A percentile compares a stretch with the other conserved stretches of the same genome.
phyloP scores from a whole-genome alignment of 2,329 filamentous ascomycete species.

The Blumeria hordei region DNA sequence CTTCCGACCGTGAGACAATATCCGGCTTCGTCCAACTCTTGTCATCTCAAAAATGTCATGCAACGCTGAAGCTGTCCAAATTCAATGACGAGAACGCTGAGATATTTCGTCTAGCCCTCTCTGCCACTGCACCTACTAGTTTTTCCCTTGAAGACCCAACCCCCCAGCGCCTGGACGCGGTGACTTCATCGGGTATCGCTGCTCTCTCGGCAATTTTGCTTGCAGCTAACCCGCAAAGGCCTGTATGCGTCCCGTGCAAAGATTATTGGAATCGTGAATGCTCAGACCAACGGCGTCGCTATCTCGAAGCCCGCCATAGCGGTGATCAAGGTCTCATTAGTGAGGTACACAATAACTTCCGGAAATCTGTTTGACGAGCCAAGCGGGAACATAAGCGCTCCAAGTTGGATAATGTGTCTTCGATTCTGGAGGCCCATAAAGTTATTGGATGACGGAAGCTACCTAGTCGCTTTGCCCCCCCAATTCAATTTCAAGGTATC shows the following conservation, averaged over 20 bases:
- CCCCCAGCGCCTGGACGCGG: not conserved
- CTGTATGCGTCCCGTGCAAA: not conserved
- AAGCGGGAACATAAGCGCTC: not conserved
- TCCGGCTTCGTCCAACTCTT: not conserved
- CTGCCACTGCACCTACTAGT: not conserved
- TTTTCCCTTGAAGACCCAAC: no score
- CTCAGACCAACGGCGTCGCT: not conserved
- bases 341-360: not conserved
- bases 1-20: not conserved
- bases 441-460: not conserved
- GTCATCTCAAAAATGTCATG: not conserved
- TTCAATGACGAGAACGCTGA: not conserved
- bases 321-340: not conserved
- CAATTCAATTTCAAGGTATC: not conserved
- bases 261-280: not conserved
- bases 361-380: not conserved
- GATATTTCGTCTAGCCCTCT: not conserved
- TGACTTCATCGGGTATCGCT: not conserved
- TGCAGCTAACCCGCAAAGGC: not conserved
- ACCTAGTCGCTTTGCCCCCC: not conserved
- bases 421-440: no score
- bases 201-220: not conserved
- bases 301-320: not conserved
- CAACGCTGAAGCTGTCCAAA: no score
- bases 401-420: not conserved